phyloP scores from a whole-genome alignment of 306 rosid species.

The Vigna trinervia region DNA sequence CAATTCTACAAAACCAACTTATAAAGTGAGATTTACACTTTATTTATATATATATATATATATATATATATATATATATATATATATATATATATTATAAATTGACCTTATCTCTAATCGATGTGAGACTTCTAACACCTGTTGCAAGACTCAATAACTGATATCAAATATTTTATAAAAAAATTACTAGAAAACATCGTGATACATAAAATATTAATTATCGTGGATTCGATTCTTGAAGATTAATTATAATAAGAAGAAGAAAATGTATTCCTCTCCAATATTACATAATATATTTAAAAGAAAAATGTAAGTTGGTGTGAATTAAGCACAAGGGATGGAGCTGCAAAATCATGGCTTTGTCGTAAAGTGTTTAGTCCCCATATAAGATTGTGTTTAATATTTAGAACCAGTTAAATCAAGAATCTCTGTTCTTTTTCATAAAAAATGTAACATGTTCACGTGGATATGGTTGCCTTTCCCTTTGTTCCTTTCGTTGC shows the following conservation, averaged over 20 bases:
- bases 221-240: not conserved
- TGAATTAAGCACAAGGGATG: no score
- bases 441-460: not conserved
- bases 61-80: no score
- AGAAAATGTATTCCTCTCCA: not conserved
- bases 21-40: no score
- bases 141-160: not conserved
- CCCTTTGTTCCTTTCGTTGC: no score
- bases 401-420: not conserved
- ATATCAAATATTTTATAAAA: not conserved
- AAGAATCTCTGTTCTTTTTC: constrained; percentile 14
- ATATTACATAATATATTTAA: not conserved
- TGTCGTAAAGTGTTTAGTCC: constrained; percentile 33
- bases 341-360: not conserved
- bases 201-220: not conserved
- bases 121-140: no score
- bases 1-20: no score
- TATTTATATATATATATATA: no score
- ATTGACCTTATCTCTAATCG: no score
- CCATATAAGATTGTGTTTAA: constrained; percentile 1
- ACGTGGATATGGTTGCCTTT: not conserved
- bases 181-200: not conserved
- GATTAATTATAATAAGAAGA: not conserved
- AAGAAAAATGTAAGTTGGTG: no score
- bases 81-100: no score